phyloP scores from a whole-genome alignment of 2,329 filamentous ascomycete genomes.

The Talaromyces islandicus region DNA sequence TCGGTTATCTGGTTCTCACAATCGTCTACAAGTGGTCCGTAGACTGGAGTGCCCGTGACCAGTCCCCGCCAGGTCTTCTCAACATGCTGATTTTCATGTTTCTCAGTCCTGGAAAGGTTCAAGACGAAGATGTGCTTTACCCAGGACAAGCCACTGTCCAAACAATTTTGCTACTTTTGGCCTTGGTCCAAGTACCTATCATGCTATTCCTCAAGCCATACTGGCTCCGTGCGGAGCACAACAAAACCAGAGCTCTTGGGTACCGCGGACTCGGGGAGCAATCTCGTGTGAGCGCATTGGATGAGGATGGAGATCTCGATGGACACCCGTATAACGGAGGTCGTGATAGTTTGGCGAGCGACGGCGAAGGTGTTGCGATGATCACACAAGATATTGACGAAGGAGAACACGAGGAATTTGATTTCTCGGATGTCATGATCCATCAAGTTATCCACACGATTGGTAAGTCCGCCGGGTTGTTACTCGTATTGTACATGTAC shows the following conservation, averaged over 20 bases:
- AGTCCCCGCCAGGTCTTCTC: conserved; percentile 75
- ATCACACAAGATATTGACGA: conserved; percentile 76
- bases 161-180: conserved; percentile 70
- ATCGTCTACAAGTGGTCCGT: conserved; percentile 97
- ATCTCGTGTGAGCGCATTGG: conserved; percentile 79
- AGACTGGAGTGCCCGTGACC: conserved; percentile 67
- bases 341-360: conserved; percentile 64
- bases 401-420: conserved; percentile 91
- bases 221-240: conserved; percentile 91
- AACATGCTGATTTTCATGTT: conserved; percentile 99
- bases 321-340: conserved; percentile 50
- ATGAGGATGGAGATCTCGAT: conserved; percentile 74
- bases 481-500: background rate
- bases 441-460: conserved; percentile 99
- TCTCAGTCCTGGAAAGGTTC: conserved; percentile 68
- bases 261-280: conserved; percentile 92
- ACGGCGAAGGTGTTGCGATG: conserved; percentile 78
- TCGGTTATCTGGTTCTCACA: conserved; percentile 88
- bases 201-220: conserved; percentile 93
- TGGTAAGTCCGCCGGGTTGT: conserved; percentile 27
- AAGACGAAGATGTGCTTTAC: conserved; percentile 65
- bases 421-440: conserved; percentile 96
- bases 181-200: conserved; percentile 79
- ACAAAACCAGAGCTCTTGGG: conserved; percentile 75
- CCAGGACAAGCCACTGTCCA: conserved; percentile 71